Evolutionary conservation across 2,329 filamentous ascomycete species (phyloP).

Genomic region (Ceratocystis albifundus): DNA sequence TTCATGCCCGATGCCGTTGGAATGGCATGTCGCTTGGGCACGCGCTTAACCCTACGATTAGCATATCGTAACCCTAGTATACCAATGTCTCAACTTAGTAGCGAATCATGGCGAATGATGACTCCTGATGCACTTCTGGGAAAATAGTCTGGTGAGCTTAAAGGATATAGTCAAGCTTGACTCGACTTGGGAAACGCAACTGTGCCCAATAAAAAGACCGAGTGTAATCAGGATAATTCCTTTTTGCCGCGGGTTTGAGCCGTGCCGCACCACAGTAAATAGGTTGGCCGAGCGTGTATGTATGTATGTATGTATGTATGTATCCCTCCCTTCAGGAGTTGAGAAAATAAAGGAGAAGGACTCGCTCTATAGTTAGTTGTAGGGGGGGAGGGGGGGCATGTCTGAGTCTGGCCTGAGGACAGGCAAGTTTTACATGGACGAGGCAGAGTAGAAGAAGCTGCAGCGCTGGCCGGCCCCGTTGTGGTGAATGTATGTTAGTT

Average conservation of each 20-base stretch:
- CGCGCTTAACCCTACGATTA: not conserved
- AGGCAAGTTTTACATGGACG: not conserved
- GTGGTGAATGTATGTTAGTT: not conserved
- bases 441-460: not conserved
- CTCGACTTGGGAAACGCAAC: not conserved
- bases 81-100: no score
- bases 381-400: not conserved
- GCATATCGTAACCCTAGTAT: not conserved
- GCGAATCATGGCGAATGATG: no score
- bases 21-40: not conserved
- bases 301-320: no score
- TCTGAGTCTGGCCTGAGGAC: not conserved
- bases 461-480: not conserved
- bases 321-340: not conserved
- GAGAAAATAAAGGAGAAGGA: not conserved
- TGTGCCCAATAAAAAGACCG: not conserved
- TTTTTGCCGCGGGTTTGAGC: conserved; percentile 2
- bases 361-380: not conserved
- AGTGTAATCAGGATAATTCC: not conserved
- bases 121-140: no score
- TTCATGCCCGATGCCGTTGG: not conserved
- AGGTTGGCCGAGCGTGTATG: not conserved
- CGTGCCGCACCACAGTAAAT: not conserved
- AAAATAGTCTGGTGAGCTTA: no score
- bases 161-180: not conserved